Base-by-base conservation (phyloP, 768 basidiomycete species). In the Hortiboletus campestris region DNA sequence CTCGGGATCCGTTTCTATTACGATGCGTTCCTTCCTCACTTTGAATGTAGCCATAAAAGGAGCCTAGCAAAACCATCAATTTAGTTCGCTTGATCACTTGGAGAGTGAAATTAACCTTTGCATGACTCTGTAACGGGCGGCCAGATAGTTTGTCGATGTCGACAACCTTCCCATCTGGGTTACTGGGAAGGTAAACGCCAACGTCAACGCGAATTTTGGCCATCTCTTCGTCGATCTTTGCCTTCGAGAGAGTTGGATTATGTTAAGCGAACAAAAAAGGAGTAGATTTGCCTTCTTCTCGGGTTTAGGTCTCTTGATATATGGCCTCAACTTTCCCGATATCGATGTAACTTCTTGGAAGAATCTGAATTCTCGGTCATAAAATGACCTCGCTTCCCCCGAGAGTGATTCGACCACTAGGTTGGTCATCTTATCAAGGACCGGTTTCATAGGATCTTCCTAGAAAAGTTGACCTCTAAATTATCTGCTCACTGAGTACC, bases 1-100 rank as follows among this genome's bases (percentile, higher is more conserved):
- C 55, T 94, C 89, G 0, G 90, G 85, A 65, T 94, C 81, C 12
- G 80, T 79, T 56, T 85, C 76, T 20, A 92, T 73, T 20, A 85
- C 81, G 22, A 87, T 67, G 6, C 82, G 79, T 59, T 94, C 88
- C 70, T 98, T 96, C 53, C 91, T 84, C 22, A 99, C 97, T 78
- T 96, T 97, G 80, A 99, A 99, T 1, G 96, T 98, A 1, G 97
- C 97, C 97, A 99, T 98, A 77, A 99, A 99, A 0, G 97, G 97
- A 11, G 97, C 95, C 94, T 98, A 56, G 3, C n/a, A 32, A 38
- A 52, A 36, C 53, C n/a, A 56, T 60, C 43, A 19, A 55, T 34
- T 43, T 8, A 38, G 43, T 38, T 11, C 22, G 19, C 6, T 36
- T 14, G 10, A 47, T 58, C 47, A 25, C 38, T 51, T 35, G 2